Percentiles rank a stretch among this genome's conserved stretches.
Conservation (phyloP, 495 filamentous ascomycete genomes). For the Darksidea phi region DNA sequence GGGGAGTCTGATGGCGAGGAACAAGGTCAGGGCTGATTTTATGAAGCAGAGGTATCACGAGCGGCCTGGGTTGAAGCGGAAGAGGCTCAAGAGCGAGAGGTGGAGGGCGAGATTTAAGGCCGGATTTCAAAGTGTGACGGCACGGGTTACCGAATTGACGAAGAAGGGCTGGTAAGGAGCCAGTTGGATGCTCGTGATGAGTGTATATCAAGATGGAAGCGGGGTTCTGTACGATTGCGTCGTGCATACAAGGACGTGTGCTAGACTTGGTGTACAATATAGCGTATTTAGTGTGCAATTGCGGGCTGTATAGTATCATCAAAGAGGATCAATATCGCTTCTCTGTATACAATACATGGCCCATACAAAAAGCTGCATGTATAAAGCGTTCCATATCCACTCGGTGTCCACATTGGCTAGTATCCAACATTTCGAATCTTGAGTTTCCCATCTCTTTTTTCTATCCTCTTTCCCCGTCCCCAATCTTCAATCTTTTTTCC, state of each 20-base stretch:
- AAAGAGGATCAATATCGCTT: background rate
- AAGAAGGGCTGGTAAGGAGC: slow-evolving; percentile 65
- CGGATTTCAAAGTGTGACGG: slow-evolving; percentile 60
- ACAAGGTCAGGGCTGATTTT: slow-evolving; percentile 54
- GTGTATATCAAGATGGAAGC: background rate
- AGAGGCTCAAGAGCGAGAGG: slow-evolving; percentile 64
- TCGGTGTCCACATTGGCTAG: too few species aligned
- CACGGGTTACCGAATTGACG: slow-evolving; percentile 63
- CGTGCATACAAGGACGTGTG: too few species aligned
- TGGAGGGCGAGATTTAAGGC: slow-evolving; percentile 65
- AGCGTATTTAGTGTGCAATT: too few species aligned
- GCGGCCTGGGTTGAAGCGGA: slow-evolving; percentile 69
- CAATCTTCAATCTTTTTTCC: slow-evolving; percentile 30
- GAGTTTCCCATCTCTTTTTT: background rate
- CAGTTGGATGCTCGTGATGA: background rate
- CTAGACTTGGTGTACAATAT: too few species aligned
- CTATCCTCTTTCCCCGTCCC: background rate
- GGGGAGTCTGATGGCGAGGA: slow-evolving; percentile 49
- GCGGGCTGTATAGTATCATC: background rate
- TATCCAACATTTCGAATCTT: too few species aligned
- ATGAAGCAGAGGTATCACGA: slow-evolving; percentile 65
- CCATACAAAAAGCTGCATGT: slow-evolving; percentile 3
- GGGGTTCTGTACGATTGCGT: background rate
- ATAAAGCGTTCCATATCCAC: too few species aligned
- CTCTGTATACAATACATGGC: background rate